These are phyloP conservation scores for Arctium minus DNA, from an alignment of 129 eudicot genomes.

Conservation along the genomic window DNA sequence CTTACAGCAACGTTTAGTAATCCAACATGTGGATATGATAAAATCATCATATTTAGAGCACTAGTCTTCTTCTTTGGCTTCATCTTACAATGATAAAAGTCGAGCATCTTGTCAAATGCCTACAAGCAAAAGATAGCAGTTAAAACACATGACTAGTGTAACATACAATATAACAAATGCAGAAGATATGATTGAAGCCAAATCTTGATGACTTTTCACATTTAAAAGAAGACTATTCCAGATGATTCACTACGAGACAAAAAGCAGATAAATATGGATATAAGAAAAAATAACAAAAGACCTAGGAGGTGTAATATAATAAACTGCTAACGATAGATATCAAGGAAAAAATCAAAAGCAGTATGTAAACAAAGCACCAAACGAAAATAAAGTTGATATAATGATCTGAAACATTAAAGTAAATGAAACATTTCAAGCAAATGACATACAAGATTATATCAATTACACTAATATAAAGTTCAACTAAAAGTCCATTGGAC, in stretches of 20 bases:
- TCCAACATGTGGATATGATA: constrained; percentile 57
- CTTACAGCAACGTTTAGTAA: constrained; percentile 90
- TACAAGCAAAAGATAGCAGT: constrained; percentile 28
- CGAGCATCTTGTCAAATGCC: constrained; percentile 75
- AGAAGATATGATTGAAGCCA: background rate
- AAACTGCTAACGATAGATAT: too few relatives aligned
- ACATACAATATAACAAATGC: background rate
- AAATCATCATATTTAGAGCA: constrained; percentile 27
- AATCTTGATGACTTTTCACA: background rate
- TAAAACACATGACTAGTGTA: background rate
- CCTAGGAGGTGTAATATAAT: too few relatives aligned
- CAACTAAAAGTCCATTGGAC: background rate
- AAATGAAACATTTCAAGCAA: background rate
- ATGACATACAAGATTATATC: background rate
- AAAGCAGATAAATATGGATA: background rate
- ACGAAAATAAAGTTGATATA: background rate
- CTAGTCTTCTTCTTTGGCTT: constrained; percentile 28
- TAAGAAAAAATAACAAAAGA: background rate
- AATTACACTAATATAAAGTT: too few relatives aligned
- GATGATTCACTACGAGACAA: background rate
- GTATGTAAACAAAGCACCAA: background rate
- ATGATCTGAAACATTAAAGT: background rate
- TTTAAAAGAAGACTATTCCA: too few relatives aligned
- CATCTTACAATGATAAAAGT: constrained; percentile 32
- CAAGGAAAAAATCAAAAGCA: background rate